A percentile compares a stretch with the other conserved stretches of the same genome.
phyloP scores from a whole-genome alignment of 2,329 filamentous ascomycete genomes.

The Nemania sp. region DNA sequence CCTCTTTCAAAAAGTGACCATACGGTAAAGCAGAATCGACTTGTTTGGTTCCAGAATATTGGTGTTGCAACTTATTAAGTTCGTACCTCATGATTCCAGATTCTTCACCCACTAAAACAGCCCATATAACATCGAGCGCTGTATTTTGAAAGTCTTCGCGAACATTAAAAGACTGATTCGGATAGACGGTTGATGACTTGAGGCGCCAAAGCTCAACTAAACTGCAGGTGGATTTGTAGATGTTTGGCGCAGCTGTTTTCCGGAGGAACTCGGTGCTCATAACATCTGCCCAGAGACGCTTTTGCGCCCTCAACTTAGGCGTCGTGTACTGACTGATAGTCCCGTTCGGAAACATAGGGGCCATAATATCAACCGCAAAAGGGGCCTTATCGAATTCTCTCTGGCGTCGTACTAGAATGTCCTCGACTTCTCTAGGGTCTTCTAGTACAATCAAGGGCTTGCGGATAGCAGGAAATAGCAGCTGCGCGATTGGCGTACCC shows the following conservation, averaged over 20 bases:
- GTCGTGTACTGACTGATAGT: not conserved
- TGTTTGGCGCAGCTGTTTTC: conserved; percentile 35
- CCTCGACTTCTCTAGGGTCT: not conserved
- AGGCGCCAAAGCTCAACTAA: conserved; percentile 38
- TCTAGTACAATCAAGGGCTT: not conserved
- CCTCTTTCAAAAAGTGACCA: conserved; percentile 26
- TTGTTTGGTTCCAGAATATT: conserved; percentile 1
- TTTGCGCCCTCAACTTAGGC: not conserved
- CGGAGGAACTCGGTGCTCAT: conserved; percentile 33
- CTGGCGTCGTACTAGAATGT: not conserved
- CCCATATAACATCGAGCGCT: conserved; percentile 46
- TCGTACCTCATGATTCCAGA: conserved; percentile 36
- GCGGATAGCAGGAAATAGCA: not conserved
- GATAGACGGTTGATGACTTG: conserved; percentile 23
- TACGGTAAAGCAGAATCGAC: conserved; percentile 12
- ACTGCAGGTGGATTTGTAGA: conserved; percentile 29
- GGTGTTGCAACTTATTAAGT: conserved; percentile 25
- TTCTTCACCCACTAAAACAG: conserved; percentile 41
- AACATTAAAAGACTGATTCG: conserved; percentile 38
- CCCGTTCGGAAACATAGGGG: not conserved
- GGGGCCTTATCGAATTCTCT: not conserved
- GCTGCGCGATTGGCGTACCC: not conserved
- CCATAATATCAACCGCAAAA: not conserved
- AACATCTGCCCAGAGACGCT: not conserved
- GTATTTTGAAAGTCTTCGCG: conserved; percentile 41